Conservation (phyloP, 305 asterid genomes). For the Rubia occidens region DNA sequence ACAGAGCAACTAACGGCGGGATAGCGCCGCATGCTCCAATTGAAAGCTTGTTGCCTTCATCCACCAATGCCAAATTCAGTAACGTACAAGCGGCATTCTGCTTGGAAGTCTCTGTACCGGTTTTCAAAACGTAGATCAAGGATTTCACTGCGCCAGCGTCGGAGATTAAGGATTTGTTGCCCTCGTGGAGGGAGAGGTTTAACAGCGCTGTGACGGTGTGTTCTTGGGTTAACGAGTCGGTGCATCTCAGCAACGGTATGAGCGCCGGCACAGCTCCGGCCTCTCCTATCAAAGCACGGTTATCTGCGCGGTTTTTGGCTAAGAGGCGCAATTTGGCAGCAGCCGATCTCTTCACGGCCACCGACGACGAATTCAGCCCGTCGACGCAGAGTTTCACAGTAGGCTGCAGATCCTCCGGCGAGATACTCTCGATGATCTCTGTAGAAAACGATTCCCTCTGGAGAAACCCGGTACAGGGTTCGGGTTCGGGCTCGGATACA, state of each 20-base stretch:
- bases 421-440: constrained; percentile 73
- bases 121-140: constrained; percentile 61
- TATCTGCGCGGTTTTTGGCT: constrained; percentile 81
- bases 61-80: constrained; percentile 69
- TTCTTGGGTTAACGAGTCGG: constrained; percentile 74
- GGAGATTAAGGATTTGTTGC: constrained; percentile 49
- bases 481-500: constrained; percentile 35
- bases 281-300: constrained; percentile 81
- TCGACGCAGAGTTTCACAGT: constrained; percentile 78
- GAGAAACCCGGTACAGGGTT: constrained; percentile 65
- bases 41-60: constrained; percentile 60
- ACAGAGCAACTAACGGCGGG: constrained; percentile 63
- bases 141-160: constrained; percentile 61
- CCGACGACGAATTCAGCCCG: constrained; percentile 54
- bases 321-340: constrained; percentile 71
- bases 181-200: constrained; percentile 73
- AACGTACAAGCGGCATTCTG: constrained; percentile 89
- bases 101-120: constrained; percentile 78
- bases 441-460: constrained; percentile 78
- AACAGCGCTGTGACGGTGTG: constrained; percentile 79
- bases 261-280: constrained; percentile 81
- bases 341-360: constrained; percentile 69
- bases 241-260: constrained; percentile 62
- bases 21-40: constrained; percentile 89
- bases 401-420: constrained; percentile 92